phyloP scores from a whole-genome alignment of 129 eudicot genomes.

The Apium graveolens region DNA sequence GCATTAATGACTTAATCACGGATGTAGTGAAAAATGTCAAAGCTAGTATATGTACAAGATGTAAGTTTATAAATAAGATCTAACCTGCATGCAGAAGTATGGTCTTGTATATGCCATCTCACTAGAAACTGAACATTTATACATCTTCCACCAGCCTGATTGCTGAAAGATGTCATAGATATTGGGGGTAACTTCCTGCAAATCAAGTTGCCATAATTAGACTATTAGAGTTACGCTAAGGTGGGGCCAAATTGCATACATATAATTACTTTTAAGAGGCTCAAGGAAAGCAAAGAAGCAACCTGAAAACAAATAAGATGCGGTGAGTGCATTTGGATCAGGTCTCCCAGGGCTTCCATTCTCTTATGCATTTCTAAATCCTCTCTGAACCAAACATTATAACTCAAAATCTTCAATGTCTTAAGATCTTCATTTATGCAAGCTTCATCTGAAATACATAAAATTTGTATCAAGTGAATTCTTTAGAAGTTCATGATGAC shows the following conservation, averaged over 20 bases:
- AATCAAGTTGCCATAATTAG: conserved; percentile 3
- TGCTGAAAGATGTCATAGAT: conserved; percentile 52
- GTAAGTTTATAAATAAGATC: background rate
- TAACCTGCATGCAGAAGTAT: conserved; percentile 94
- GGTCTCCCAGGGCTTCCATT: conserved; percentile 75
- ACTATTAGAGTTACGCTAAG: background rate
- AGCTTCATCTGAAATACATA: conserved; percentile 23
- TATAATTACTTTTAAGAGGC: background rate
- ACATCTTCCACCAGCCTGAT: conserved; percentile 77
- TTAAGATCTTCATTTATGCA: conserved; percentile 11
- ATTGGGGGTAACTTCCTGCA: conserved; percentile 78
- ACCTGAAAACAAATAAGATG: conserved; percentile 93
- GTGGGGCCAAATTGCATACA: background rate
- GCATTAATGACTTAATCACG: background rate
- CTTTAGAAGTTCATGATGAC: background rate
- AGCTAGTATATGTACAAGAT: background rate
- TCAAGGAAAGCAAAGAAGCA: background rate
- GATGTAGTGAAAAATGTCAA: background rate
- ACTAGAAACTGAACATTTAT: conserved; percentile 59
- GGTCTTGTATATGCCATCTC: conserved; percentile 32
- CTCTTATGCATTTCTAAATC: conserved; percentile 64
- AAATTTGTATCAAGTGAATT: background rate
- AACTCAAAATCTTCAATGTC: conserved; percentile 59
- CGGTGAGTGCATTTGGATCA: conserved; percentile 65
- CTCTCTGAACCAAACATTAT: conserved; percentile 91